Conservation (phyloP, 371 early-diverging fungal species). For the Mortierella sp. region DNA sequence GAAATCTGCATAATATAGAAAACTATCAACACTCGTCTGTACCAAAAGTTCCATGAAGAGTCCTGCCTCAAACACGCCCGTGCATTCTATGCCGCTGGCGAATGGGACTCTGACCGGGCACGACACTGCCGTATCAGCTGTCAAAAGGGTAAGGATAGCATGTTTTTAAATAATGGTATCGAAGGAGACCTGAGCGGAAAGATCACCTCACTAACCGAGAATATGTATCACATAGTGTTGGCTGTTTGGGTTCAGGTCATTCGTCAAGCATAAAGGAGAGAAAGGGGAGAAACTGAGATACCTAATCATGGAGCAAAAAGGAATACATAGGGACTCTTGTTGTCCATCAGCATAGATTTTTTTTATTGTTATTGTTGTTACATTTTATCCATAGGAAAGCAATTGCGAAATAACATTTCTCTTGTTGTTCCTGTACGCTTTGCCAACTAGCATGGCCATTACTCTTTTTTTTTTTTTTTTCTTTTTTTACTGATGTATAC, state of each 20-base stretch:
- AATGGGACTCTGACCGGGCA: constrained; percentile 57
- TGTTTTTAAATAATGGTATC: neutral
- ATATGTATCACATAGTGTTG: constrained; percentile 24
- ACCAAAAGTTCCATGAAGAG: constrained; percentile 59
- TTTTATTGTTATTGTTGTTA: neutral
- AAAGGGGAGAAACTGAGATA: neutral
- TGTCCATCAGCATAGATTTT: neutral
- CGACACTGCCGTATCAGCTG: constrained; percentile 57
- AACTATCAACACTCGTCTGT: constrained; percentile 55
- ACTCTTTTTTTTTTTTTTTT: too few relatives aligned
- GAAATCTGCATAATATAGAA: constrained; percentile 20
- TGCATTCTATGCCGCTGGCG: constrained; percentile 50
- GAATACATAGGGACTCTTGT: neutral
- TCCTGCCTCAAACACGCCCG: constrained; percentile 59
- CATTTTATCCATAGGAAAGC: neutral
- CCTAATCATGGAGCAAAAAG: neutral
- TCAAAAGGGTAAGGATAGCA: constrained; percentile 39
- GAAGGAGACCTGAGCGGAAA: neutral
- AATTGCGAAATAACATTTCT: neutral
- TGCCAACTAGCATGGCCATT: too few relatives aligned
- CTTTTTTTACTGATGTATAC: too few relatives aligned
- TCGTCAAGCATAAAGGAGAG: constrained; percentile 36
- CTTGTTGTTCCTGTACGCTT: neutral
- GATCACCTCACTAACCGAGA: neutral
- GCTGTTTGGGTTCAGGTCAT: constrained; percentile 54